Conservation (phyloP, 768 basidiomycete species). For the Hydnomerulius pinastri region DNA sequence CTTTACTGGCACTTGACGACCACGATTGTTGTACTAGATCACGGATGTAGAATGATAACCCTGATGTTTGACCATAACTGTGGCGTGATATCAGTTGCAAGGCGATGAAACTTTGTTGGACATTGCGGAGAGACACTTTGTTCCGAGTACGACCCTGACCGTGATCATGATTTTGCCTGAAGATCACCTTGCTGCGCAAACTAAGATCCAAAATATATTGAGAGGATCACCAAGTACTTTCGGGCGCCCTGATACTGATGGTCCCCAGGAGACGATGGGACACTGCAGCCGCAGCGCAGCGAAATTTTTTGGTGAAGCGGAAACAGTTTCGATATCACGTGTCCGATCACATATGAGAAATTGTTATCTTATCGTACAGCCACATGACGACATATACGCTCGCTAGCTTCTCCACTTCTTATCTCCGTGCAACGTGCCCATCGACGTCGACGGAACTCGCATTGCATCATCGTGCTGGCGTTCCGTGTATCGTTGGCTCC, state of each 20-base stretch:
- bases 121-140: not conserved
- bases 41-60: constrained; percentile 17
- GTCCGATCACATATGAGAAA: not conserved
- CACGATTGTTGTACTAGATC: constrained; percentile 18
- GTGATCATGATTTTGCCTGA: no score
- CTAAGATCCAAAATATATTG: no score
- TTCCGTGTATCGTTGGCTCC: not conserved
- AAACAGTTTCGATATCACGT: constrained; percentile 8
- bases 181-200: no score
- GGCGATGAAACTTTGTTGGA: not conserved
- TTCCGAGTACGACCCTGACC: not conserved
- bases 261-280: not conserved
- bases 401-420: not conserved
- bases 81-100: not conserved
- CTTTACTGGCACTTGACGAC: not conserved
- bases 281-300: no score
- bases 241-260: not conserved
- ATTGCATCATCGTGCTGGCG: constrained; percentile 13
- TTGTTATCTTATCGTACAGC: constrained; percentile 6
- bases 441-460: constrained; percentile 8
- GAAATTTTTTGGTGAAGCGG: not conserved
- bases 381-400: constrained; percentile 17
- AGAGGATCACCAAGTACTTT: not conserved
- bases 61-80: constrained; percentile 7
- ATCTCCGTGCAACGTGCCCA: constrained; percentile 7